These are phyloP conservation scores for Astragalus membranaceus DNA, from an alignment of 306 rosid genomes.

Conservation along the genomic window DNA sequence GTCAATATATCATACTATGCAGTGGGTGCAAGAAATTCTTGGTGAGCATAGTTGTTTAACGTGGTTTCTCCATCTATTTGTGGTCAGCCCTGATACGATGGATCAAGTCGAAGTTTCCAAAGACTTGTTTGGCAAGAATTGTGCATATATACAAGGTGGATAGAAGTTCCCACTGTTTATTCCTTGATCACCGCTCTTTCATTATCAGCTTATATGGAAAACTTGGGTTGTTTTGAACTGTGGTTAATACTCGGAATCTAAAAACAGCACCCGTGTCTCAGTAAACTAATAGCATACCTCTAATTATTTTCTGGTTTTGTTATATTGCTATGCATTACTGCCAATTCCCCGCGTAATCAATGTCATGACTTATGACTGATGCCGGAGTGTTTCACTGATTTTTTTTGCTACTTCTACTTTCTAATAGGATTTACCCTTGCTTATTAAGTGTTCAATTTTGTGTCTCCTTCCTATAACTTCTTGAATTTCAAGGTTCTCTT, in stretches of 20 bases:
- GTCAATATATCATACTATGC: background rate
- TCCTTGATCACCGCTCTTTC: slow-evolving; percentile 4
- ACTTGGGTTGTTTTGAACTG: background rate
- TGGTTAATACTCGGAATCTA: background rate
- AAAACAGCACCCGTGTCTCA: background rate
- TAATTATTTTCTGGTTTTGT: slow-evolving; percentile 1
- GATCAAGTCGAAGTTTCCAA: slow-evolving; percentile 77
- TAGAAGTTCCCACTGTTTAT: background rate
- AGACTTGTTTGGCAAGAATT: slow-evolving; percentile 73
- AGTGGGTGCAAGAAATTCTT: background rate
- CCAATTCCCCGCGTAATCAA: background rate
- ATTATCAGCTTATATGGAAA: background rate
- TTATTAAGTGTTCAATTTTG: background rate
- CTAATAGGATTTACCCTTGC: background rate
- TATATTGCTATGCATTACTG: background rate
- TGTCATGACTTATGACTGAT: slow-evolving; percentile 11
- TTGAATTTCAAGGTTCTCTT: background rate
- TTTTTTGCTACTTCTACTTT: background rate
- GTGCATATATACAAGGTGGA: slow-evolving; percentile 54
- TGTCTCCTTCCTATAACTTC: background rate
- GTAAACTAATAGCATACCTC: background rate
- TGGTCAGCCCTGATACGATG: slow-evolving; percentile 58
- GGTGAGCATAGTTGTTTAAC: slow-evolving; percentile 14
- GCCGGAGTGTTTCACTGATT: background rate
- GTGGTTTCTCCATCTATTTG: slow-evolving; percentile 18